Evolutionary conservation across 1,139 yeast species (phyloP).

Genomic region (Saccharomyces uvarum): DNA sequence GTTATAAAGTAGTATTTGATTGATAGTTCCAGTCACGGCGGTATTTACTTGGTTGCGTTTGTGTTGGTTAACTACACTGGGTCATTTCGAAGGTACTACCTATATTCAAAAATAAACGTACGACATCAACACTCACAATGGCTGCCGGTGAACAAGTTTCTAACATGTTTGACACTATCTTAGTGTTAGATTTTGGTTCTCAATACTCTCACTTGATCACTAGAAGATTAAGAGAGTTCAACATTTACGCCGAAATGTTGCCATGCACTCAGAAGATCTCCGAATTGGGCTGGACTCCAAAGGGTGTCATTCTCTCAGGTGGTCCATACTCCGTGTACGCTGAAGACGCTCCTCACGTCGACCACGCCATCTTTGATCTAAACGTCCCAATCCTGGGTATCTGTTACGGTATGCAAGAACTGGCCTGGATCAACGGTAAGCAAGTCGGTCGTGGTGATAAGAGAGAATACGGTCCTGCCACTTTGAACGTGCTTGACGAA

Average conservation of each 20-base stretch:
- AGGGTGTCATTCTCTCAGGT: constrained; percentile 92
- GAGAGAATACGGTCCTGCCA: constrained; percentile 97
- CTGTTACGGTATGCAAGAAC: constrained; percentile 98
- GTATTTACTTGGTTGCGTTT: not conserved
- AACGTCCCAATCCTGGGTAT: constrained; percentile 93
- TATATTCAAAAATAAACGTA: not conserved
- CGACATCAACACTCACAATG: not conserved
- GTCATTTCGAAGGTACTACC: not conserved
- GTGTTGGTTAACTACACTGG: not conserved
- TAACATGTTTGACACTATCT: constrained; percentile 85
- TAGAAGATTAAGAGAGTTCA: constrained; percentile 95
- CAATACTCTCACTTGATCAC: constrained; percentile 96
- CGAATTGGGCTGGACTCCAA: constrained; percentile 90
- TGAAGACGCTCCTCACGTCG: constrained; percentile 94
- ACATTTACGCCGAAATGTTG: constrained; percentile 97
- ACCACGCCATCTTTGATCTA: constrained; percentile 82
- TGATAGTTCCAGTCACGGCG: not conserved
- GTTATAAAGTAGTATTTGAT: not conserved
- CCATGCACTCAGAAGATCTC: constrained; percentile 96
- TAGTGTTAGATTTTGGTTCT: constrained; percentile 96
- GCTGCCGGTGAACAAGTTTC: constrained; percentile 46
- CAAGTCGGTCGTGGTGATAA: constrained; percentile 95
- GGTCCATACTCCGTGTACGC: constrained; percentile 98
- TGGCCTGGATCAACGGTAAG: constrained; percentile 96
- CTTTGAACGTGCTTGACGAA: constrained; percentile 64